Evolutionary conservation across 139 green algal species (phyloP).

Genomic region (Chlamydomonas sp.): DNA sequence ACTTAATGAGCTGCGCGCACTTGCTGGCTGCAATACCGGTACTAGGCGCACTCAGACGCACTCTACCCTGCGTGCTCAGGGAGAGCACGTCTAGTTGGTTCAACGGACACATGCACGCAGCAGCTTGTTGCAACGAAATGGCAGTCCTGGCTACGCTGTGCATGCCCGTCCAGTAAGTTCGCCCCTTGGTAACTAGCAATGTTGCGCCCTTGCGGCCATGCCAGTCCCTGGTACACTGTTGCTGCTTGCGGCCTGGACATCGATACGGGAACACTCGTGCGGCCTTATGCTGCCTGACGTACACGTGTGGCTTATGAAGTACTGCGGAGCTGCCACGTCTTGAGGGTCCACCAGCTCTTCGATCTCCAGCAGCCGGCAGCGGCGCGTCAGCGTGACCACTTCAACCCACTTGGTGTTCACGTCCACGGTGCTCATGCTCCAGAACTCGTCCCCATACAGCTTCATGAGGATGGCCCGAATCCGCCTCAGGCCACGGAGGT

Average conservation of each 20-base stretch:
- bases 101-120: too few relatives aligned
- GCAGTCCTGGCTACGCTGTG: too few relatives aligned
- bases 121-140: too few relatives aligned
- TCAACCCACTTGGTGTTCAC: neutral
- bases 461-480: neutral
- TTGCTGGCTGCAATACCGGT: too few relatives aligned
- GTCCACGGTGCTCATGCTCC: neutral
- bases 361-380: conserved; percentile 2
- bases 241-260: neutral
- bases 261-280: neutral
- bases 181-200: too few relatives aligned
- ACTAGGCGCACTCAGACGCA: too few relatives aligned
- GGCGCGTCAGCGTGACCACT: neutral
- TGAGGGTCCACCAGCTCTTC: neutral
- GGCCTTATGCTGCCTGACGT: neutral
- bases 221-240: too few relatives aligned
- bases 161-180: too few relatives aligned
- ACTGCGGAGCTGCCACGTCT: neutral
- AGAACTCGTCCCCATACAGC: neutral
- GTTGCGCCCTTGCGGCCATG: too few relatives aligned
- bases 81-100: too few relatives aligned
- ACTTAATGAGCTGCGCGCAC: neutral
- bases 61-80: too few relatives aligned
- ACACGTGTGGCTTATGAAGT: conserved; percentile 8
- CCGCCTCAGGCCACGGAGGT: neutral